Evolutionary conservation across 129 eudicot genomes (phyloP), one percentile per base, ranked within the genome.

Genomic region (Escallonia herrerae): DNA sequence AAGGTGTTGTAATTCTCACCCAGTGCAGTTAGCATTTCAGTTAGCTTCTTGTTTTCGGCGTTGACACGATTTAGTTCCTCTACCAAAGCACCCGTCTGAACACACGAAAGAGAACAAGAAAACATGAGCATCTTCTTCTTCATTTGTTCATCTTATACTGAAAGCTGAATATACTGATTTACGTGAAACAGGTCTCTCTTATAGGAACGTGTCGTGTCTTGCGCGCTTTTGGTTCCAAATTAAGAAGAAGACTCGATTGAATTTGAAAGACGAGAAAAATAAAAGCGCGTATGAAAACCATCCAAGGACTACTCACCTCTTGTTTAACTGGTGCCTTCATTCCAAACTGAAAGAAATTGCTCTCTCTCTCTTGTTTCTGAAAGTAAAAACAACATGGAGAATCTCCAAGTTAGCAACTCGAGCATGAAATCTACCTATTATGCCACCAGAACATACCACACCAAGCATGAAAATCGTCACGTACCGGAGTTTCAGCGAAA

Each of bases 1-100:
- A 90, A 81, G 49, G 77, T 87, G 63, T 77, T 87, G 78, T 90
- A 90, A 53, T 90, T 90, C 74, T 87, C 97, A 69, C 91, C 86
- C 80, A 86, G 69, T 7, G 80, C 82, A 12, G 91, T 87, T 43
- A 90, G 47, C 76, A 76, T 77, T 66, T 90, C 89, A 5, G 97
- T 79, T 14, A 90, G 81, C 73, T 75, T 84, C 90, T 84, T 84
- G 89, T 90, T 90, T 62, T 90, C 97, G 7, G 79, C 87, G 60
- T 76, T 84, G 76, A 90, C 85, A 68, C 95, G 67, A 33, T 82
- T 87, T 77, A 90, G 62, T 72, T 90, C 97, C 74, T 90, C 97
- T 44, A 81, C 64, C 66, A 90, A 79, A 43, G 80, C 85, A 10
- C 75, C 74, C 22, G 74, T 76, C 90, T 89, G 87, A 15, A 56